These are phyloP conservation scores for Fusarium neocosmosporiellum DNA, from an alignment of 2,329 filamentous ascomycete genomes.

Conservation along the genomic window DNA sequence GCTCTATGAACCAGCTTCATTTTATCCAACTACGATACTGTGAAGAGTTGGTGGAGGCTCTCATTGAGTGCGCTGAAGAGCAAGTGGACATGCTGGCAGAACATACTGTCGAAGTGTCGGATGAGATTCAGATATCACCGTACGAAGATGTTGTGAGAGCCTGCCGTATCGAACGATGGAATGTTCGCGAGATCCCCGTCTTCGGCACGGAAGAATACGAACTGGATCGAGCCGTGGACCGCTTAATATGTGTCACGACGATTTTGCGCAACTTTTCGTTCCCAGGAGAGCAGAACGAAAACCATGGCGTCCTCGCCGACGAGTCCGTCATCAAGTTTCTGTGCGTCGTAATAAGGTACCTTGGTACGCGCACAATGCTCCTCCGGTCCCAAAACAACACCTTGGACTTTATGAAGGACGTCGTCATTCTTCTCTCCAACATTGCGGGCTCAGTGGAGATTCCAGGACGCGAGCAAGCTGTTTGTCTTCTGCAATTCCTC, in stretches of 20 bases:
- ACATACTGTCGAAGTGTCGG: conserved; percentile 85
- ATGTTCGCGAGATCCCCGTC: conserved; percentile 76
- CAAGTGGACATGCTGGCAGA: conserved; percentile 88
- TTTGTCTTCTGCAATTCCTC: conserved; percentile 88
- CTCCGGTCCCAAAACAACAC: conserved; percentile 85
- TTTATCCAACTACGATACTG: conserved; percentile 77
- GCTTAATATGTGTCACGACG: conserved; percentile 89
- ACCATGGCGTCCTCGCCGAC: conserved; percentile 80
- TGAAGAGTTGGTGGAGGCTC: conserved; percentile 87
- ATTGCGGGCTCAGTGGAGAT: conserved; percentile 83
- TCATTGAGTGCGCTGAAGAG: conserved; percentile 91
- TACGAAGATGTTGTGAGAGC: conserved; percentile 90
- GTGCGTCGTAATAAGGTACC: conserved; percentile 83
- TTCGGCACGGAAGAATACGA: conserved; percentile 84
- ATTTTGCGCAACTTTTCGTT: conserved; percentile 95
- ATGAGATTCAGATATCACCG: conserved; percentile 82
- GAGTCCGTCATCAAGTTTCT: conserved; percentile 84
- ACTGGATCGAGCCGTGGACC: conserved; percentile 86
- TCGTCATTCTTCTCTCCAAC: conserved; percentile 90
- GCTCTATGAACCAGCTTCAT: conserved; percentile 73
- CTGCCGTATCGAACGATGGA: conserved; percentile 79
- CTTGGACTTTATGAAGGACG: conserved; percentile 97
- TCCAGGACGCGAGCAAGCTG: conserved; percentile 86
- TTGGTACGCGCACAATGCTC: conserved; percentile 90
- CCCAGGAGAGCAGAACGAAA: conserved; percentile 67